Evolutionary conservation across 2,329 filamentous ascomycete genomes (phyloP), one percentile per base, ranked within the genome.

Genomic region (Daldinia sp.): DNA sequence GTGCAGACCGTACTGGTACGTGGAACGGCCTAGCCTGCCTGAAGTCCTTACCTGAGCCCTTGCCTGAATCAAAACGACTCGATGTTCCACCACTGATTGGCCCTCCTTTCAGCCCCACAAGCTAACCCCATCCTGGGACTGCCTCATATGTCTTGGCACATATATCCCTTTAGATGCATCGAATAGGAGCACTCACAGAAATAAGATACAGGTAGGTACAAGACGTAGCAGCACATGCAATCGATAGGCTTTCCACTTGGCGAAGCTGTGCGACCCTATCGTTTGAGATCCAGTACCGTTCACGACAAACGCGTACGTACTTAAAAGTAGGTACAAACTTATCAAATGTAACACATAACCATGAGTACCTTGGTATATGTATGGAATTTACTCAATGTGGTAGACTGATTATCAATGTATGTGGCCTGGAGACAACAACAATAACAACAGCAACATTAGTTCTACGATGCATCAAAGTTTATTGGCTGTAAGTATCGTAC

Each of bases 21-120:
- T 65, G 46, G 57, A 42, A 55, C 51, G 64, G 62, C 41, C 68
- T 68, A 60, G 65, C 69, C 63, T 66, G 48, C 69, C 69, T 63
- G 55, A 65, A 13, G 56, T 51, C 57, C 62, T 12, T 50, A 20
- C 23, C 46, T 44, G n/a, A 44, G 18, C n/a, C 18, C 46, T 20
- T 50, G 46, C 46, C 26, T 50, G 26, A 50, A 12, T 44, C 56
- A 65, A 67, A 69, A 63, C 54, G 63, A 63, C 63, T 63, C 58
- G 50, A 37, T 39, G n/a, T 56, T 60, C 41, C 55, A 67, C 66
- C 20, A 57, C 28, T 72, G 65, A 75, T 74, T 76, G 73, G 72
- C 51, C 56, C 56, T 60, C 48, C 54, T 67, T 66, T 62, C 44
- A 68, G 66, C 66, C 60, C 66, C 69, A 68, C 60, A 46, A 53